phyloP scores from a whole-genome alignment of 2,329 filamentous ascomycete species.

The Fusarium sp. region DNA sequence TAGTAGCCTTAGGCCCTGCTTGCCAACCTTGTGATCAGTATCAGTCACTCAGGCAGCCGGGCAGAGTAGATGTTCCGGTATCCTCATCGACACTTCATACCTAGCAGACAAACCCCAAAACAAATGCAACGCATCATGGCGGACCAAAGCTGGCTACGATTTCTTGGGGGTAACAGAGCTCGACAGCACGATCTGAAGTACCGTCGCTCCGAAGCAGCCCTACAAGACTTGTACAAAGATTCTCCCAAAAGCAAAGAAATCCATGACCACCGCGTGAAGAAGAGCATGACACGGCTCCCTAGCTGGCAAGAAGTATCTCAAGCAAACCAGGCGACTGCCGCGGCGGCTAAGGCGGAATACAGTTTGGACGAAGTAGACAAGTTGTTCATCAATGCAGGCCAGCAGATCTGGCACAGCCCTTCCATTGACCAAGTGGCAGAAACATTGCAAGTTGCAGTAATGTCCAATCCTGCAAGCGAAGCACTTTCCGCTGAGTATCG shows the following conservation, averaged over 20 bases:
- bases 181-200: constrained; percentile 33
- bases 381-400: constrained; percentile 22
- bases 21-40: not conserved
- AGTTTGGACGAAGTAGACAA: constrained; percentile 22
- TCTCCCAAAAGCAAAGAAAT: not conserved
- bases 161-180: constrained; percentile 35
- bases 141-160: constrained; percentile 37
- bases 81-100: not conserved
- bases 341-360: not conserved
- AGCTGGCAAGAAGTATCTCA: constrained; percentile 22
- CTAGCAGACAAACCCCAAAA: not conserved
- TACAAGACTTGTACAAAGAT: constrained; percentile 23
- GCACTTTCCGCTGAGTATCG: constrained; percentile 53
- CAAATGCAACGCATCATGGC: constrained; percentile 20
- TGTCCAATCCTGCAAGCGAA: constrained; percentile 46
- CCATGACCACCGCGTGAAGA: not conserved
- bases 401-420: constrained; percentile 50
- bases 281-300: constrained; percentile 11
- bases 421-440: constrained; percentile 55
- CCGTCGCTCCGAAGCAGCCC: constrained; percentile 33
- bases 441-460: constrained; percentile 52
- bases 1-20: not conserved
- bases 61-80: not conserved
- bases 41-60: not conserved
- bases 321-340: not conserved